Base-by-base conservation (phyloP, 495 filamentous ascomycete species). In the Rostrohypoxylon terebratum region DNA sequence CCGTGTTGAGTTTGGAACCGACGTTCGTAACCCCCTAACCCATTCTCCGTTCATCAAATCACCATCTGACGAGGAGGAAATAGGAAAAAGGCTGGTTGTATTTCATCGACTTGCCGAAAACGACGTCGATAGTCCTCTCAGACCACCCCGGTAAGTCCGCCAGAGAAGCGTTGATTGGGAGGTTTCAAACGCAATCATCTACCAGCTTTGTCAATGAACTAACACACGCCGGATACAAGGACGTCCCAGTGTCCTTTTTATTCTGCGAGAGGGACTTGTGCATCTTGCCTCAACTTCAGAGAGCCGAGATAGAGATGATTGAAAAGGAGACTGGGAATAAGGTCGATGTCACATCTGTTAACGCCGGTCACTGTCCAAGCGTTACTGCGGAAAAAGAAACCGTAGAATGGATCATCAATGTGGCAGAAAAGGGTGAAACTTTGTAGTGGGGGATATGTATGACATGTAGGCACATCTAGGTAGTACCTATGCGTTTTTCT, bases 191-290 rank as follows among this genome's bases (percentile, higher is more conserved):
- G 6, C 80, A 81, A 21, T 80, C 79, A 0, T 55, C 70, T 8
- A 42, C 69, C 50, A 80, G 74, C 36, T 81, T 81, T 60, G 40
- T 16, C 14, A 77, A 72, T 20, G 13, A 54, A 1, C 68, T 80
- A 31, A 85, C 78, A 8, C 79, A 82, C 63, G 77, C 83, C 0
- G 83, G 80, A 0, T 89, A 85, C 73, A 82, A 77, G 51, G 63
- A 83, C 51, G 75, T 86, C 11, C 83, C 84, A 0, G 77, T 76
- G 10, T 84, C 84, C 1, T 89, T 86, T 58, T 57, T 89, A 1
- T 59, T 87, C 9, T 87, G 84, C 61, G 77, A 82, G 11, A 67
- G 78, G 10, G 85, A 89, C 71, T 34, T 70, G n/a, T 77, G 81
- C 10, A 78, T 85, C 67, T 74, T 75, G 0, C 31, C 78, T 1